These are phyloP conservation scores for Botrytis medusae DNA, from an alignment of 2,329 filamentous ascomycete species.

Conservation along the genomic window DNA sequence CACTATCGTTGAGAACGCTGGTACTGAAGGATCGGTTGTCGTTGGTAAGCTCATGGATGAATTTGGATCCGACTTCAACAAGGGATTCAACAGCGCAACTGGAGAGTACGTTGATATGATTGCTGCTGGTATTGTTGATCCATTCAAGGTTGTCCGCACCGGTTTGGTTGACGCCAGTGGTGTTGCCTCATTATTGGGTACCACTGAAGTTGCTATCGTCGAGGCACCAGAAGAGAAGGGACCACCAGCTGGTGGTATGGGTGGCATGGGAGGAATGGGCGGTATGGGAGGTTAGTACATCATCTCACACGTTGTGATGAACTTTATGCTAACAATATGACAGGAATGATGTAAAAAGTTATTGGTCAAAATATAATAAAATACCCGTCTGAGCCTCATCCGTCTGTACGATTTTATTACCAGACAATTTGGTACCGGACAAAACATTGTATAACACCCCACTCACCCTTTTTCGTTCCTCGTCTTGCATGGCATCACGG, in stretches of 20 bases:
- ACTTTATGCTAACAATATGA: slow-evolving; percentile 4
- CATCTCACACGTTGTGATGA: background rate
- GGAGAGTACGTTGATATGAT: slow-evolving; percentile 99
- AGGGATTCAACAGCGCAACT: slow-evolving; percentile 93
- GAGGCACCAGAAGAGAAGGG: slow-evolving; percentile 93
- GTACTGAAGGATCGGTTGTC: slow-evolving; percentile 90
- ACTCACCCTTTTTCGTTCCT: slow-evolving; percentile 36
- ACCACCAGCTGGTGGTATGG: slow-evolving; percentile 61
- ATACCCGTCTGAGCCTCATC: slow-evolving; percentile 30
- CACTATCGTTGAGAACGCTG: slow-evolving; percentile 97
- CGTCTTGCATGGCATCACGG: slow-evolving; percentile 35
- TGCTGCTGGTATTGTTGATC: slow-evolving; percentile 91
- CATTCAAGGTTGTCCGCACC: slow-evolving; percentile 98
- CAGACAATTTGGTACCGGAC: slow-evolving; percentile 23
- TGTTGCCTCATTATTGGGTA: slow-evolving; percentile 94
- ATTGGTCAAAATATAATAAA: slow-evolving; percentile 35
- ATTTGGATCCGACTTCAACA: slow-evolving; percentile 91
- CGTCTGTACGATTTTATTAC: slow-evolving; percentile 8
- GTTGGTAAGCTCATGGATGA: slow-evolving; percentile 98
- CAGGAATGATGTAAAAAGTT: slow-evolving; percentile 41
- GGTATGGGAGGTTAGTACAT: slow-evolving; percentile 41
- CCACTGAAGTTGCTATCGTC: slow-evolving; percentile 96
- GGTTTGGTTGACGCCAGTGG: slow-evolving; percentile 92
- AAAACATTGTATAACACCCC: slow-evolving; percentile 39
- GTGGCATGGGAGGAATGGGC: slow-evolving; percentile 67